Conservation (phyloP, 768 basidiomycete species). For the Tricholoma bakamatsutake region DNA sequence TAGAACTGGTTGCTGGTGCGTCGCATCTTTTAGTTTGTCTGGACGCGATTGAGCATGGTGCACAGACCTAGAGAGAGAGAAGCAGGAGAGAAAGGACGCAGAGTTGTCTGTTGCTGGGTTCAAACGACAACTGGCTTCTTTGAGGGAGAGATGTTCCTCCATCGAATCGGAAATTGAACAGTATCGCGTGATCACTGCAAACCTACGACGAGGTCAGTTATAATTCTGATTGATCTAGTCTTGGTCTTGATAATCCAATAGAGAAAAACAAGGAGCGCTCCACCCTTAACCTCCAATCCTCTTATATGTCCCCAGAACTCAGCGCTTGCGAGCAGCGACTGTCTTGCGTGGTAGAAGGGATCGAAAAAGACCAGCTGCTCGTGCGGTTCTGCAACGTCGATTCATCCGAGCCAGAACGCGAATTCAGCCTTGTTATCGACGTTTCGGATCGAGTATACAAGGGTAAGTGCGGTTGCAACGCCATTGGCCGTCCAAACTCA, state of each 20-base stretch:
- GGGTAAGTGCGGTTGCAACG: conserved; percentile 37
- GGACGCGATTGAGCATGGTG: neutral
- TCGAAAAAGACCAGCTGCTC: conserved; percentile 66
- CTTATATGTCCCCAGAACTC: conserved; percentile 49
- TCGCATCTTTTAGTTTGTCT: conserved; percentile 4
- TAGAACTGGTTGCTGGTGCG: conserved; percentile 74
- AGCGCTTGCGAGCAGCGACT: conserved; percentile 49
- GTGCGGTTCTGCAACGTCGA: conserved; percentile 70
- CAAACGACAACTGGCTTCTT: conserved; percentile 59
- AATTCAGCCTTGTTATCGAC: conserved; percentile 76
- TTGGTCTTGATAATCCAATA: conserved; percentile 15
- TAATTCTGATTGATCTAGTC: neutral
- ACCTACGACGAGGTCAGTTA: conserved; percentile 56
- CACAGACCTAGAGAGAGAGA: conserved; percentile 60
- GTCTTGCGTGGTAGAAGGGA: conserved; percentile 70
- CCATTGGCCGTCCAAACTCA: conserved; percentile 1
- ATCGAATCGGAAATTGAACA: conserved; percentile 72
- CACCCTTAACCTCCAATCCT: conserved; percentile 48
- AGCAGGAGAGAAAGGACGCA: conserved; percentile 66
- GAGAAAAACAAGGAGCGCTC: conserved; percentile 66
- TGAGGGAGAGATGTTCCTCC: conserved; percentile 51
- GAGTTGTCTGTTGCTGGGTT: conserved; percentile 55
- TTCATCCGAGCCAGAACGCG: conserved; percentile 46
- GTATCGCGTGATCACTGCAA: conserved; percentile 54
- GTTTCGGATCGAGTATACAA: conserved; percentile 54